Evolutionary conservation across 768 basidiomycete species (phyloP).

Genomic region (Leccinum fibrillosum): DNA sequence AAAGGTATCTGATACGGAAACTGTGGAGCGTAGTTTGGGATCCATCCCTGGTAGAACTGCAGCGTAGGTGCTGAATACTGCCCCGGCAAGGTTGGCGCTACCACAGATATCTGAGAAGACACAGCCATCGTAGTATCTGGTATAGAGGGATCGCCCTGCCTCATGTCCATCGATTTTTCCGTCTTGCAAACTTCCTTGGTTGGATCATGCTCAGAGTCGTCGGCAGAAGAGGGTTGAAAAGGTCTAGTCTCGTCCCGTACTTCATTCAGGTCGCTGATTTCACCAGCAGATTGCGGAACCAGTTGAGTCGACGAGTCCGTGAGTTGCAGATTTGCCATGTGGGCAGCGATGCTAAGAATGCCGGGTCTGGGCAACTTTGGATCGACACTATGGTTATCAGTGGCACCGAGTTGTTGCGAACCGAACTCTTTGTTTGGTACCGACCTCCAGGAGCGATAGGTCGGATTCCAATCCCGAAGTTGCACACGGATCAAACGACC

Average conservation of each 20-base stretch:
- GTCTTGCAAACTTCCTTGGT: conserved; percentile 1
- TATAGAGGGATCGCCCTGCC: conserved; percentile 15
- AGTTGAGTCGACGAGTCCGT: conserved; percentile 1
- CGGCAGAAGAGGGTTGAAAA: background rate
- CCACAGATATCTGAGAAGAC: conserved; percentile 30
- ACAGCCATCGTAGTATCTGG: conserved; percentile 1
- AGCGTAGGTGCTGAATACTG: conserved; percentile 40
- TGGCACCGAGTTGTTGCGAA: conserved; percentile 17
- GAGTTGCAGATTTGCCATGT: conserved; percentile 12
- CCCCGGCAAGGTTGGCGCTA: conserved; percentile 9
- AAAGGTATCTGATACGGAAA: conserved; percentile 53
- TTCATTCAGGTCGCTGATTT: conserved; percentile 18
- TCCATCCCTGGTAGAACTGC: conserved; percentile 54
- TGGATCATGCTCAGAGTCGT: conserved; percentile 1
- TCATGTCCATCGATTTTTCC: conserved; percentile 27
- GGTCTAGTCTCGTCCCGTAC: conserved; percentile 9
- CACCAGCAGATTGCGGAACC: background rate
- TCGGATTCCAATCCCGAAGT: conserved; percentile 63
- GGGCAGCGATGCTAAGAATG: conserved; percentile 6
- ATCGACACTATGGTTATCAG: conserved; percentile 12
- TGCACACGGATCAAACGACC: conserved; percentile 76
- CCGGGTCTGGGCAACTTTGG: conserved; percentile 7
- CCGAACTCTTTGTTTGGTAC: conserved; percentile 38
- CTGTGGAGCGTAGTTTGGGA: conserved; percentile 48
- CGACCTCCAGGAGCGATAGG: conserved; percentile 41